These are phyloP conservation scores for Amanita inopinata DNA, from an alignment of 768 basidiomycete genomes.

Conservation along the genomic window DNA sequence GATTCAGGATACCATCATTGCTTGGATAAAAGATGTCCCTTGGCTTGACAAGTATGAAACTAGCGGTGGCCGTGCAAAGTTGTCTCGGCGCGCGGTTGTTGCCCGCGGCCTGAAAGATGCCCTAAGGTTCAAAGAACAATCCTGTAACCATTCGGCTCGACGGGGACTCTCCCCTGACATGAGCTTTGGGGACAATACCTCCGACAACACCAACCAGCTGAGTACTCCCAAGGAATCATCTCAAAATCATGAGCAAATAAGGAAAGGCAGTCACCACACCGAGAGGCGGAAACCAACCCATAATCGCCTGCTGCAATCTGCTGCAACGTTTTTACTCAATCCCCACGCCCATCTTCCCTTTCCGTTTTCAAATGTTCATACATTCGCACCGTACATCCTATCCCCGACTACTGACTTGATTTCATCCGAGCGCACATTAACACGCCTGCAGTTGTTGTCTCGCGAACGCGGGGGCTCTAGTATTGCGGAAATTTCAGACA, in stretches of 20 bases:
- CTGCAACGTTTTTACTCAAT: slow-evolving; percentile 48
- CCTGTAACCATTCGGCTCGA: slow-evolving; percentile 15
- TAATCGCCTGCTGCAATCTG: slow-evolving; percentile 26
- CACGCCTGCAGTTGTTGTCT: slow-evolving; percentile 58
- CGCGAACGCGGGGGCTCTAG: slow-evolving; percentile 47
- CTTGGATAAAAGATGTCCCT: slow-evolving; percentile 55
- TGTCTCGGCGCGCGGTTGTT: slow-evolving; percentile 53
- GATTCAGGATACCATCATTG: slow-evolving; percentile 49
- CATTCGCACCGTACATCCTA: slow-evolving; percentile 6
- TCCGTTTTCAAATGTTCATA: slow-evolving; percentile 2
- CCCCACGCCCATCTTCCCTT: slow-evolving; percentile 28
- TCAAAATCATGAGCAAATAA: not conserved
- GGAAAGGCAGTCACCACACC: slow-evolving; percentile 12
- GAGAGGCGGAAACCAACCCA: slow-evolving; percentile 21
- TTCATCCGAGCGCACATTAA: slow-evolving; percentile 18
- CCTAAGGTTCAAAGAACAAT: slow-evolving; percentile 56
- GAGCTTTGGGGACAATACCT: too few species aligned
- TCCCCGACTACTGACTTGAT: slow-evolving; percentile 23
- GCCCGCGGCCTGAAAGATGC: slow-evolving; percentile 64
- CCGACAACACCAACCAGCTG: too few species aligned
- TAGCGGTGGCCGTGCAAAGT: slow-evolving; percentile 45
- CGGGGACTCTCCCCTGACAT: too few species aligned
- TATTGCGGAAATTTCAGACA: slow-evolving; percentile 44
- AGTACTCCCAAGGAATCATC: too few species aligned
- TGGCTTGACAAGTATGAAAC: slow-evolving; percentile 57